Percentiles rank a stretch among this genome's conserved stretches.
Conservation (phyloP, 768 basidiomycete species). For the Boletus coccyginus region DNA sequence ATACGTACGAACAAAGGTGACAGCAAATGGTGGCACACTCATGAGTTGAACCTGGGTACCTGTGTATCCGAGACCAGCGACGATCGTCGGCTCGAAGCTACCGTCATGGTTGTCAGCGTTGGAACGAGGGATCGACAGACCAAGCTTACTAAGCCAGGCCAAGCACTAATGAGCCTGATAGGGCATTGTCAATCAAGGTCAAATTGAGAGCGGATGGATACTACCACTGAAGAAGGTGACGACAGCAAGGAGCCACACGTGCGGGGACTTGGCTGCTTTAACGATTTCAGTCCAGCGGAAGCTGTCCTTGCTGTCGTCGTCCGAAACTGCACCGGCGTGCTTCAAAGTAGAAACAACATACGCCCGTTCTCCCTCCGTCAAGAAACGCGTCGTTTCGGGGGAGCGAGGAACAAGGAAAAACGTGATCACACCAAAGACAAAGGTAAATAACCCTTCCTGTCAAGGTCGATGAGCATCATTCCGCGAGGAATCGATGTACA, state of each 20-base stretch:
- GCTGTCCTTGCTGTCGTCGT: conserved; percentile 40
- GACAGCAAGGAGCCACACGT: conserved; percentile 51
- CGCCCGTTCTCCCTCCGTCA: conserved; percentile 47
- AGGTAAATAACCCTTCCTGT: conserved; percentile 63
- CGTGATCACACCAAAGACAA: conserved; percentile 49
- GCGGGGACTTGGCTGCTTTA: conserved; percentile 47
- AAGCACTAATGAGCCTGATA: conserved; percentile 15
- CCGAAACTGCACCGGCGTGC: conserved; percentile 30
- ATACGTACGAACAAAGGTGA: conserved; percentile 38
- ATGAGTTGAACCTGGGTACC: conserved; percentile 56
- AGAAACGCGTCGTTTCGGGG: conserved; percentile 46
- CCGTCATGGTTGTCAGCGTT: conserved; percentile 34
- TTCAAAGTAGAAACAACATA: conserved; percentile 37
- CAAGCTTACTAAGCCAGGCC: conserved; percentile 26
- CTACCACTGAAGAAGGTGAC: conserved; percentile 53
- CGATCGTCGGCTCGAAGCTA: conserved; percentile 71
- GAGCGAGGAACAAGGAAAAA: conserved; percentile 50
- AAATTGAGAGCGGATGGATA: background rate
- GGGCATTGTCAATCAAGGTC: background rate
- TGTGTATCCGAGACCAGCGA: conserved; percentile 56
- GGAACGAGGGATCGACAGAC: conserved; percentile 19
- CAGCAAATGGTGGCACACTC: conserved; percentile 42
- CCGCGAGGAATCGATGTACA: background rate
- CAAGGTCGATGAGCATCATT: background rate
- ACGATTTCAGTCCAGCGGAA: conserved; percentile 60